A percentile compares a stretch with the other conserved stretches of the same genome.
phyloP scores from a whole-genome alignment of 2,329 filamentous ascomycete genomes.

The Gyromitra esculenta region DNA sequence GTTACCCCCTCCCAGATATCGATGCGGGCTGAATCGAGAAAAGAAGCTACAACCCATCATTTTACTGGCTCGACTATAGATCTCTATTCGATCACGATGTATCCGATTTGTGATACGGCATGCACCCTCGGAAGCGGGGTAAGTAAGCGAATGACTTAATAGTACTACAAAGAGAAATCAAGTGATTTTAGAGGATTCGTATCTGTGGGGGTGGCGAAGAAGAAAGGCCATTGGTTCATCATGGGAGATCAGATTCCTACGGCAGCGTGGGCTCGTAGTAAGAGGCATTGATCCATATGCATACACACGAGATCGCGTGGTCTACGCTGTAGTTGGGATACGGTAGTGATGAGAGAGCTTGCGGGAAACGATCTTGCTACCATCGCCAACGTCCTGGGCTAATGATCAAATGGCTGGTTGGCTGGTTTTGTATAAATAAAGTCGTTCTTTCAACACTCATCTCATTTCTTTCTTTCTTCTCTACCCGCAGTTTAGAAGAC shows the following conservation, averaged over 20 bases:
- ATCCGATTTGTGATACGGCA: not conserved
- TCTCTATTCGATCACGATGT: not conserved
- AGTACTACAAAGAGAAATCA: not conserved
- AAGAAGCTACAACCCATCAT: not conserved
- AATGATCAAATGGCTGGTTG: not conserved
- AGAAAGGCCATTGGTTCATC: not conserved
- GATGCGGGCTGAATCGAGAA: not conserved
- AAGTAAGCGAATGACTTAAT: not conserved
- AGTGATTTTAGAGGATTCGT: not conserved
- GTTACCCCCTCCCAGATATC: not conserved
- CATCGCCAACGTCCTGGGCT: not conserved
- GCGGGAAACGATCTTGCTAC: not conserved
- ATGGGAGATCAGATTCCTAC: not conserved
- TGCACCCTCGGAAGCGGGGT: not conserved
- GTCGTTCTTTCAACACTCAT: not conserved
- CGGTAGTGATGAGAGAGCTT: not conserved
- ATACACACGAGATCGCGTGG: not conserved
- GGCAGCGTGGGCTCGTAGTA: not conserved
- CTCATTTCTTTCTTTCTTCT: not conserved
- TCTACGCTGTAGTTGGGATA: not conserved
- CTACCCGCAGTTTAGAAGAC: not conserved
- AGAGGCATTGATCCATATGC: not conserved
- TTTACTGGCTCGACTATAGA: not conserved
- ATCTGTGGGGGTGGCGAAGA: too few relatives aligned
- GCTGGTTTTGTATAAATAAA: conserved; percentile 6